phyloP scores from a whole-genome alignment of 2,329 filamentous ascomycete species.

The Curvularia spicifera region DNA sequence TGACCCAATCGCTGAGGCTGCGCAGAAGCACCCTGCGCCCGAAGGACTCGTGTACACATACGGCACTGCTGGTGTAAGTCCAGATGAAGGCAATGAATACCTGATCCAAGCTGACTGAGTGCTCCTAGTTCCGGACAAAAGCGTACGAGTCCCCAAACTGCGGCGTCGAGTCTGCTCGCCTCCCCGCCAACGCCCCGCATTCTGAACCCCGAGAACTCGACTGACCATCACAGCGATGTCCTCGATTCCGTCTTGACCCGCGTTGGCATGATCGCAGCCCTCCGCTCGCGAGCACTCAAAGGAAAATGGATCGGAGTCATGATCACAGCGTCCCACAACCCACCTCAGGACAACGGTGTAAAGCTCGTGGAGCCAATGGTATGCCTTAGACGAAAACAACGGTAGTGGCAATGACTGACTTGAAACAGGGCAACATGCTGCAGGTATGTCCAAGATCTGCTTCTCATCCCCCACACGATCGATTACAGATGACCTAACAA shows the following conservation, averaged over 20 bases:
- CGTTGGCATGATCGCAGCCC: conserved; percentile 84
- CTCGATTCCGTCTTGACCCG: conserved; percentile 92
- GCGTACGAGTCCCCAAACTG: conserved; percentile 58
- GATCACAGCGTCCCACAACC: conserved; percentile 72
- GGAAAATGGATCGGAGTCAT: conserved; percentile 91
- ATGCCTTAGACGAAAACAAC: conserved; percentile 24
- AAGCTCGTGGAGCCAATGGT: conserved; percentile 92
- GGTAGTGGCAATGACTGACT: conserved; percentile 24
- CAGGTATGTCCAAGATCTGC: conserved; percentile 50
- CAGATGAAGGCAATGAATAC: background rate
- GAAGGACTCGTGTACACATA: conserved; percentile 49
- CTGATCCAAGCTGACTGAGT: conserved; percentile 18
- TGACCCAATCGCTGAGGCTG: conserved; percentile 41
- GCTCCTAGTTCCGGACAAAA: conserved; percentile 69
- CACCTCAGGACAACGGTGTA: conserved; percentile 69
- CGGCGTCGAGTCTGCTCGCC: background rate
- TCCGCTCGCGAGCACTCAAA: conserved; percentile 87
- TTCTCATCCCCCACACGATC: background rate
- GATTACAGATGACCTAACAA: conserved; percentile 16
- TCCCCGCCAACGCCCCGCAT: background rate
- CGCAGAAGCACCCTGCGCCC: conserved; percentile 47
- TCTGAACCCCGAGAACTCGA: conserved; percentile 23
- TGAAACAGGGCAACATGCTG: conserved; percentile 81
- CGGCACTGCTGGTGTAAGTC: conserved; percentile 57
- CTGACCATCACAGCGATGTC: conserved; percentile 64